phyloP scores from a whole-genome alignment of 371 early-diverging fungal genomes.

The Mucor indicus region DNA sequence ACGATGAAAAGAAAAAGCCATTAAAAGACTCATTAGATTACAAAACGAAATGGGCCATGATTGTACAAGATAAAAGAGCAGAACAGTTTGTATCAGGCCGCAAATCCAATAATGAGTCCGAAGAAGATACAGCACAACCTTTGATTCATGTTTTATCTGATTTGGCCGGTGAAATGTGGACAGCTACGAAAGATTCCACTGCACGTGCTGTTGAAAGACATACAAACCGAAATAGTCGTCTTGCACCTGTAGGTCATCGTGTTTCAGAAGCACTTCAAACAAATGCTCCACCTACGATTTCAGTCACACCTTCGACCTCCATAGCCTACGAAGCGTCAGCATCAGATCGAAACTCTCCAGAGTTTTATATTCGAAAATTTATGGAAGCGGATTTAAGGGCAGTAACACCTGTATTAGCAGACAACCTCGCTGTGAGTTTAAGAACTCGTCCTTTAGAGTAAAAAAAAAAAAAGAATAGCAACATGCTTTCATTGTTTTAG shows the following conservation, averaged over 20 bases:
- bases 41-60: constrained; percentile 47
- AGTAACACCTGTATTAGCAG: constrained; percentile 36
- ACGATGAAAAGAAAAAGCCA: constrained; percentile 26
- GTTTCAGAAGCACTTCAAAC: constrained; percentile 10
- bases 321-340: constrained; percentile 18
- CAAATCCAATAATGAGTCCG: not conserved
- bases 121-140: constrained; percentile 27
- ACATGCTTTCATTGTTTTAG: not conserved
- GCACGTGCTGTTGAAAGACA: constrained; percentile 40
- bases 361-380: constrained; percentile 42
- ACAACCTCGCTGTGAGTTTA: constrained; percentile 43
- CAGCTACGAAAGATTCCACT: constrained; percentile 37
- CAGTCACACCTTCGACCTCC: constrained; percentile 1
- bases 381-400: constrained; percentile 43
- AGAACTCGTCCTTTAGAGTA: constrained; percentile 46
- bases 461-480: not conserved
- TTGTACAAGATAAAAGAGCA: constrained; percentile 39
- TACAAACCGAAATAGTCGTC: constrained; percentile 14
- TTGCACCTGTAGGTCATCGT: constrained; percentile 11
- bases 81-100: constrained; percentile 28
- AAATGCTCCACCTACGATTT: not conserved
- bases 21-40: constrained; percentile 29
- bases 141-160: constrained; percentile 40
- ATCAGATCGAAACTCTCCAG: constrained; percentile 34
- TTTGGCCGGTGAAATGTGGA: constrained; percentile 45